Evolutionary conservation across 768 basidiomycete genomes (phyloP), one percentile per base, ranked within the genome.

Genomic region (Chalciporus pseudorubinellus): DNA sequence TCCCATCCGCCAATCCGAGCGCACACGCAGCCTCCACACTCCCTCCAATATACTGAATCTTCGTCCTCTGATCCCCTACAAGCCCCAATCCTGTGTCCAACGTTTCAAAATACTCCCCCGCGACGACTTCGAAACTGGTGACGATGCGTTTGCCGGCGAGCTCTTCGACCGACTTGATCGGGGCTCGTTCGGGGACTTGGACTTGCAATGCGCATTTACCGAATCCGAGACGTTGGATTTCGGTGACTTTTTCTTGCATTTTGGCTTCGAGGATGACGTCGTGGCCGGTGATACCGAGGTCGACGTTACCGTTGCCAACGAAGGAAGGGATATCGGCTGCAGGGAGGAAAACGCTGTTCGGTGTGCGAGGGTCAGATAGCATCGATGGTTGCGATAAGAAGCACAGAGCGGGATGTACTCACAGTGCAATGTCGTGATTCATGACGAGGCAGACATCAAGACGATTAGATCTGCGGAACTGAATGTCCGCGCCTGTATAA

Each of bases 1-100:
- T 98, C 8, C 94, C 97, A 70, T 99, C 97, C 6, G 97, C 95
- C 55, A 98, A 77, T 1, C 97, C 97, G 12, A 99, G 76, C 2
- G 97, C 83, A 73, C 97, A 99, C 33, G 97, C 97, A 8, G 95
- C 97, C 70, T 99, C 97, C 1, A 99, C 97, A 62, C 93, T 95
- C 2, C 97, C 97, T 2, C 97, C 95, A 2, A 99, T 87, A 66
- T 98, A 98, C 67, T 95, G 91, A 26, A 99, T 91, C 66, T 79
- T 82, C 0, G 97, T 98, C 58, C 72, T 75, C 34, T 79, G 64
- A 10, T 79, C 81, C 0, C 71, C 85, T 11, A 70, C 60, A n/a
- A 86, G 70, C 13, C 75, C 69, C 22, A 82, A 56, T 41, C 70
- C 72, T 13, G 75, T 71, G 57, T 94, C 92, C 0, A 93, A 48